Conservation (phyloP, 345 rosid genomes). For the Aethionema arabicum region DNA sequence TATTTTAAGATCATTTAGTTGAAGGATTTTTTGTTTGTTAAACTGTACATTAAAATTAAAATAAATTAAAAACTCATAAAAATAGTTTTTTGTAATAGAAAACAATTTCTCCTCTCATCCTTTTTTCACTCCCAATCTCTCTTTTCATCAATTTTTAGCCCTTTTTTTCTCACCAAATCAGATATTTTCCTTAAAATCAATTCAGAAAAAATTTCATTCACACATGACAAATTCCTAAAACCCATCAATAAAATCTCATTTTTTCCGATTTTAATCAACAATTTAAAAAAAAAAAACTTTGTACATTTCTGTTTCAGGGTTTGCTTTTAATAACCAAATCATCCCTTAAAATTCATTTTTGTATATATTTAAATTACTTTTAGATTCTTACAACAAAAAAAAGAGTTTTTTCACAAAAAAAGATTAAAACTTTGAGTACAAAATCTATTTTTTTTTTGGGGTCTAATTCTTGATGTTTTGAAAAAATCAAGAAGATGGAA, state of each 20-base stretch:
- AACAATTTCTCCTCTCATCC: constrained; percentile 31
- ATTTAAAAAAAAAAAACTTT: constrained; percentile 3
- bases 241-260: constrained; percentile 29
- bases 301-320: constrained; percentile 35
- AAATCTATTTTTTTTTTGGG: constrained; percentile 7
- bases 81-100: constrained; percentile 5
- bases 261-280: constrained; percentile 5
- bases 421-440: constrained; percentile 17
- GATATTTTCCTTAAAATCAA: constrained; percentile 21
- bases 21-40: too few species aligned
- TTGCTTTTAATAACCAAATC: too few species aligned
- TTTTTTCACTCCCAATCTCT: constrained; percentile 22
- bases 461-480: not conserved
- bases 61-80: constrained; percentile 23
- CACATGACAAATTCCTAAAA: constrained; percentile 3
- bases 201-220: constrained; percentile 7
- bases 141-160: constrained; percentile 22
- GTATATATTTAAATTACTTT: not conserved
- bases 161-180: constrained; percentile 5
- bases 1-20: too few species aligned
- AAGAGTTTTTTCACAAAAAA: not conserved
- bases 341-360: not conserved
- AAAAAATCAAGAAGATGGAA: too few species aligned
- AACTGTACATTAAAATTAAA: not conserved
- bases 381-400: not conserved